These are phyloP conservation scores for Mortierella sp. DNA, from an alignment of 371 early-diverging fungal species.

Conservation along the genomic window DNA sequence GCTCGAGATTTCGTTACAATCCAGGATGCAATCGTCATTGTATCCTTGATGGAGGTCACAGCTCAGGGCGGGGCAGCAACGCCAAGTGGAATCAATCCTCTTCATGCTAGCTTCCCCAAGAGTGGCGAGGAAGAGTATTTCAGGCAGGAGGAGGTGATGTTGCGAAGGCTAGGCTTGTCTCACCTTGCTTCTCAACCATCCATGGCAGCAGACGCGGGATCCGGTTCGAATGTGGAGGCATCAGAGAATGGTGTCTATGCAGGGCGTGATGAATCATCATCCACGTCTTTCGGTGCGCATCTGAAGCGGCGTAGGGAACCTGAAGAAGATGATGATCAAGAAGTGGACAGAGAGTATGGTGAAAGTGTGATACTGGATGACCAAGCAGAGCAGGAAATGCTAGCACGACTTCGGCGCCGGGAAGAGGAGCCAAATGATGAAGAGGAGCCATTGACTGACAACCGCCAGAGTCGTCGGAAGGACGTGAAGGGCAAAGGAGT, in stretches of 20 bases:
- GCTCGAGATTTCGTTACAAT: constrained; percentile 62
- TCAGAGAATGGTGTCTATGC: neutral
- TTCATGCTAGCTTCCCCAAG: constrained; percentile 70
- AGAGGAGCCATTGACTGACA: constrained; percentile 23
- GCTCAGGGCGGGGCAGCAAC: constrained; percentile 64
- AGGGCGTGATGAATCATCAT: neutral
- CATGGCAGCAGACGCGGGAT: neutral
- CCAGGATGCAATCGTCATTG: constrained; percentile 71
- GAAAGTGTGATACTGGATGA: constrained; percentile 28
- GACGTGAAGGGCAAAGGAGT: constrained; percentile 13
- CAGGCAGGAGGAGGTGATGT: constrained; percentile 34
- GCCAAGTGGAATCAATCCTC: constrained; percentile 56
- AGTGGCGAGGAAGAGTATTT: constrained; percentile 61
- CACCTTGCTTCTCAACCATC: constrained; percentile 5
- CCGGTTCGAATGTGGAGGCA: constrained; percentile 6
- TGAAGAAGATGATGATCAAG: constrained; percentile 3
- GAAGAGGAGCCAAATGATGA: constrained; percentile 6
- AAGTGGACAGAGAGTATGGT: neutral
- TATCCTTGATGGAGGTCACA: constrained; percentile 72
- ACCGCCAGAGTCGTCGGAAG: constrained; percentile 2
- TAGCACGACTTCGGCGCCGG: constrained; percentile 8
- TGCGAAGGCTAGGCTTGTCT: constrained; percentile 26
- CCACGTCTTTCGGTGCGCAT: neutral
- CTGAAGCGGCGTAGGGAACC: neutral
- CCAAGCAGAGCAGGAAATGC: constrained; percentile 19